These are phyloP conservation scores for Colletotrichum sp. DNA, from an alignment of 2,329 filamentous ascomycete genomes.

Conservation along the genomic window DNA sequence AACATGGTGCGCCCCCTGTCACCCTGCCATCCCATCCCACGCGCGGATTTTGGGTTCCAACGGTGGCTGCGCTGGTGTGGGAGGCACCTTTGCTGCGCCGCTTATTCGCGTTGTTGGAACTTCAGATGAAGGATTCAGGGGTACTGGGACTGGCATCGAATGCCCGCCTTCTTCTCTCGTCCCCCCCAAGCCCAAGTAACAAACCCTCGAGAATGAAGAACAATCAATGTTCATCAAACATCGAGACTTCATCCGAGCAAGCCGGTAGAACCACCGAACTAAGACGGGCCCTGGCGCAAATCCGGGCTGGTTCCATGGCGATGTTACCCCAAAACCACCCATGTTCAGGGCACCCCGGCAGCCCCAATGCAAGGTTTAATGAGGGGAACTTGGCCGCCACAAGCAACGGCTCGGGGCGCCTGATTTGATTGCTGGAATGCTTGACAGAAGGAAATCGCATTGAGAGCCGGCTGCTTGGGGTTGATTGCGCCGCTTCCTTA, in stretches of 20 bases:
- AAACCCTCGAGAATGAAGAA: background rate
- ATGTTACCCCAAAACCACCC: background rate
- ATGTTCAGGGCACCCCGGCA: background rate
- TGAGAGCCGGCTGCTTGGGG: background rate
- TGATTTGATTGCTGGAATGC: background rate
- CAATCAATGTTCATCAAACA: background rate
- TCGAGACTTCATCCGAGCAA: background rate
- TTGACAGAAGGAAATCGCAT: background rate
- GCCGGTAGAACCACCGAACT: background rate
- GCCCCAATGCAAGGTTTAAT: slow-evolving; percentile 8
- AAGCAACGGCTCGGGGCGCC: background rate
- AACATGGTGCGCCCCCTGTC: background rate
- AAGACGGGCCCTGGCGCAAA: background rate
- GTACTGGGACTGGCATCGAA: background rate
- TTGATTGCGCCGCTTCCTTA: background rate
- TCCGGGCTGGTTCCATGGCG: background rate
- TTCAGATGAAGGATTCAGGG: background rate
- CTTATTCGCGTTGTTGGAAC: background rate
- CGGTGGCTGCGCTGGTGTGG: background rate
- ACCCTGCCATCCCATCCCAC: background rate
- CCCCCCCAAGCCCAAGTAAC: background rate
- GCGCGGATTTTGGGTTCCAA: background rate
- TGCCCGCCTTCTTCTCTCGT: background rate
- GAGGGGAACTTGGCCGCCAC: background rate
- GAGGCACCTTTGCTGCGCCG: too few relatives aligned